Percentiles rank a stretch among this genome's conserved stretches.
phyloP scores from a whole-genome alignment of 202 grass and related monocot genomes.

The Panicum hallii region DNA sequence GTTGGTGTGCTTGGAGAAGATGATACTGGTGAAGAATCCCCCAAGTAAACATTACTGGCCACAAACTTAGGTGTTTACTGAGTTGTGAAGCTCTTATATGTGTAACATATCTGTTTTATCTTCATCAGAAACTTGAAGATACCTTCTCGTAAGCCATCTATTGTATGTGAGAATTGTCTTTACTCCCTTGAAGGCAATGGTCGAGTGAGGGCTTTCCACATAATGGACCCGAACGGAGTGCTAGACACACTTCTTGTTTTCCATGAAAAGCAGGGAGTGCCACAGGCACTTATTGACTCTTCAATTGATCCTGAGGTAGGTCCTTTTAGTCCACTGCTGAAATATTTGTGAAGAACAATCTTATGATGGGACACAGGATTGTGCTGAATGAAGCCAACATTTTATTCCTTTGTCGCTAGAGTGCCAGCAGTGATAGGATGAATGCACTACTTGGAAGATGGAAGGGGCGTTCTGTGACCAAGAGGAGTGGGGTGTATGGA shows the following conservation, averaged over 20 bases:
- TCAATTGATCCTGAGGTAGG: conserved; percentile 49
- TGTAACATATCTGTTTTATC: conserved; percentile 20
- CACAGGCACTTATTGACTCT: conserved; percentile 46
- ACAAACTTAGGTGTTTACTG: background rate
- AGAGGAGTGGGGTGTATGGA: conserved; percentile 92
- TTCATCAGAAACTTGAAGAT: conserved; percentile 89
- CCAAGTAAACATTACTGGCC: conserved; percentile 58
- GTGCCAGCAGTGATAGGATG: conserved; percentile 55
- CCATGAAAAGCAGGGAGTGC: conserved; percentile 67
- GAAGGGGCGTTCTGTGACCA: conserved; percentile 88
- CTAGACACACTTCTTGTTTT: conserved; percentile 87
- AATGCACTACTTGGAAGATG: conserved; percentile 76
- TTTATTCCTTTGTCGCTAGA: conserved; percentile 39
- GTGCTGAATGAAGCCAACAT: background rate
- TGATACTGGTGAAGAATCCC: conserved; percentile 83
- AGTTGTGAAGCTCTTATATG: background rate
- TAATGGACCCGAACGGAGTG: conserved; percentile 88
- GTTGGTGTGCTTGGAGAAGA: conserved; percentile 89
- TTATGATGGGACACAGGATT: background rate
- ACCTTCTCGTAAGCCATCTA: conserved; percentile 77
- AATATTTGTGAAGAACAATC: background rate
- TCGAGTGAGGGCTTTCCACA: conserved; percentile 88
- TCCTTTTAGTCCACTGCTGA: background rate
- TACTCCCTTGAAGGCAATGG: conserved; percentile 83
- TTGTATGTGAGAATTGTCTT: conserved; percentile 96